Evolutionary conservation across 2,329 filamentous ascomycete genomes (phyloP), one percentile per base, ranked within the genome.

Genomic region (Fusarium algeriense): DNA sequence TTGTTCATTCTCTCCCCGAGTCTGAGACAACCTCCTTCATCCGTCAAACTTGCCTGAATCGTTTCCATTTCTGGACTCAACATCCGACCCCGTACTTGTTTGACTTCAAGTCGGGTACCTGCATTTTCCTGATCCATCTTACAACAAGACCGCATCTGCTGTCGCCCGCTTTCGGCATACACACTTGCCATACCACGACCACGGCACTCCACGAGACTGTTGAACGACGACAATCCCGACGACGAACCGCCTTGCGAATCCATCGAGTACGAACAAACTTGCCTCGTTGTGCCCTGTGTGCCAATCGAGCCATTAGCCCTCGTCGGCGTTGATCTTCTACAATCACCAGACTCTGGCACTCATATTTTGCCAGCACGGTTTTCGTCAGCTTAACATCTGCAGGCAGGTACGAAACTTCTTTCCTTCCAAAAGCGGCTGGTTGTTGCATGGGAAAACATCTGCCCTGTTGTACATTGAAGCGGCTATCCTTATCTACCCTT

Each of bases 21-120:
- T 71, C 71, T 75, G 69, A 76, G 74, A 76, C 74, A 75, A 54
- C 45, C 73, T 71, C 68, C 66, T 75, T 72, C 69, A 64, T 49
- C 64, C 58, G 56, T 40, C 60, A 66, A 53, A 57, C 64, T 64
- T 73, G 63, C 59, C 74, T 73, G 53, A 43, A 61, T 67, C 61
- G 37, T 64, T 73, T 73, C 69, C 69, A 57, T 49, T 67, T 72
- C 64, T 67, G 67, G 65, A 53, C 46, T 64, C 43, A 43, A 59
- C 56, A 58, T 48, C 54, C 62, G 67, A 23, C 68, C 60, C 64
- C 59, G 64, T 68, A 68, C 54, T 71, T 43, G 37, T 60, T 60
- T 57, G 38, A 60, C 38, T 45, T 56, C 46, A 44, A 46, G 38
- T 44, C 66, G 56, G 68, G 23, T 71, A 56, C 64, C n/a, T 63